Conservation (phyloP, 805 yeast genomes). For the Barnettozyma vustinii region DNA sequence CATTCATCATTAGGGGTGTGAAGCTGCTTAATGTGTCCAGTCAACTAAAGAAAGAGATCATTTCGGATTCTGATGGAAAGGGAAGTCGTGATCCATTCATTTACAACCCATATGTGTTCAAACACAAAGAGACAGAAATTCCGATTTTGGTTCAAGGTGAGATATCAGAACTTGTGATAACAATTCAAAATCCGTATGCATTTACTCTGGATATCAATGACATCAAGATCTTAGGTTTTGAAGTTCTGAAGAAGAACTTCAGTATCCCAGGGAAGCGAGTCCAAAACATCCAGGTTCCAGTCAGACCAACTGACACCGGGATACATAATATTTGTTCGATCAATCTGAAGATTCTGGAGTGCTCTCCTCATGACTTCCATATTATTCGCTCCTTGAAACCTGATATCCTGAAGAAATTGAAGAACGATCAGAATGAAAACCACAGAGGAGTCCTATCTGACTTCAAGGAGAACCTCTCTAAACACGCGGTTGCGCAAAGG, state of each 20-base stretch:
- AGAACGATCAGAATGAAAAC: slow-evolving; percentile 6
- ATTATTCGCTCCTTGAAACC: slow-evolving; percentile 31
- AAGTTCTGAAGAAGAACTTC: slow-evolving; percentile 27
- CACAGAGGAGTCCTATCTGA: slow-evolving; percentile 1
- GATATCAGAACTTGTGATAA: slow-evolving; percentile 47
- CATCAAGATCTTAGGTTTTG: slow-evolving; percentile 33
- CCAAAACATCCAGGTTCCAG: slow-evolving; percentile 35
- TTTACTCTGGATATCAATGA: slow-evolving; percentile 62
- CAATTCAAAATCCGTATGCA: slow-evolving; percentile 73
- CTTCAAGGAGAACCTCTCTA: slow-evolving; percentile 14
- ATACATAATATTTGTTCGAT: slow-evolving; percentile 45
- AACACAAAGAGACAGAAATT: slow-evolving; percentile 15
- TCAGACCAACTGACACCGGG: slow-evolving; percentile 48
- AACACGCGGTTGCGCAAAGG: slow-evolving; percentile 13
- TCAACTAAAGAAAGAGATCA: slow-evolving; percentile 18
- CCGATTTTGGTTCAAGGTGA: slow-evolving; percentile 55
- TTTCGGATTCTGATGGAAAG: neutral
- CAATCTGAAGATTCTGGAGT: slow-evolving; percentile 43
- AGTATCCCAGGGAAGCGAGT: slow-evolving; percentile 35
- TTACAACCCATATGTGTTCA: slow-evolving; percentile 51
- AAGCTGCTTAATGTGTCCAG: slow-evolving; percentile 28
- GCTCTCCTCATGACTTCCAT: slow-evolving; percentile 40
- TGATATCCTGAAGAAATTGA: slow-evolving; percentile 24
- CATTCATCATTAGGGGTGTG: slow-evolving; percentile 51
- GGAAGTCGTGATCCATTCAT: slow-evolving; percentile 34